These are phyloP conservation scores for Calycina herbarum DNA, from an alignment of 2,329 filamentous ascomycete genomes.

Conservation along the genomic window DNA sequence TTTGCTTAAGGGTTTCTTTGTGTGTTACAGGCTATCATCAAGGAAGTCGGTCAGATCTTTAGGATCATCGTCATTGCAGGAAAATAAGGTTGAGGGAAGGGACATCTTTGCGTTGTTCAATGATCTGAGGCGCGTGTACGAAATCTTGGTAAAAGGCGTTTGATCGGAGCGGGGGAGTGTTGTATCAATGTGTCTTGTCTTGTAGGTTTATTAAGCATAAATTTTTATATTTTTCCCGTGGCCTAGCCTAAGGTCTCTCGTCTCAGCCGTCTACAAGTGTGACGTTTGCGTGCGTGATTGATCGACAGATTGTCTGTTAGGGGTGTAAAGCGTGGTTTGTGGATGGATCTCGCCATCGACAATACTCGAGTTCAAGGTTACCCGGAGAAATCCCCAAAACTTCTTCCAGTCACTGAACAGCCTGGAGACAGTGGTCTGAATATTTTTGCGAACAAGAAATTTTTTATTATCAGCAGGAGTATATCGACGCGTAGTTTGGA, in stretches of 20 bases:
- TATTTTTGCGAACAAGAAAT: too few relatives aligned
- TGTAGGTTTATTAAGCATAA: conserved; percentile 6
- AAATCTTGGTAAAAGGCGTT: conserved; percentile 31
- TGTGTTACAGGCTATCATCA: conserved; percentile 1
- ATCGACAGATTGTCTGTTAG: not conserved
- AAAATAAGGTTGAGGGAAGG: conserved; percentile 17
- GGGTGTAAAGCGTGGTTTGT: not conserved
- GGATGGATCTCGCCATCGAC: not conserved
- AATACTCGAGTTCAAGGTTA: not conserved
- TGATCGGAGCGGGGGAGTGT: conserved; percentile 24
- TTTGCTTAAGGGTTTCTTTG: conserved; percentile 65
- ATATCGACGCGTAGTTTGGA: too few relatives aligned
- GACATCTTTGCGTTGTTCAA: conserved; percentile 18
- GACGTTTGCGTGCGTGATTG: not conserved
- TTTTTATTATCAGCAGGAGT: too few relatives aligned
- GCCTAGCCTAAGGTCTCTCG: not conserved
- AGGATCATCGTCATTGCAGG: conserved; percentile 12
- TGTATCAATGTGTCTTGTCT: conserved; percentile 14
- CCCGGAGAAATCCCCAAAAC: too few relatives aligned
- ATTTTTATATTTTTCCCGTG: not conserved
- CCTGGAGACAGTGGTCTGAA: too few relatives aligned
- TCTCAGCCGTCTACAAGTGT: not conserved
- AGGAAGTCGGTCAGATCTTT: conserved; percentile 6
- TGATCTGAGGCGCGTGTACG: conserved; percentile 16
- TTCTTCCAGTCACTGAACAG: too few relatives aligned